These are phyloP conservation scores for Endothia cerciana DNA, from an alignment of 2,329 filamentous ascomycete genomes.

Conservation along the genomic window DNA sequence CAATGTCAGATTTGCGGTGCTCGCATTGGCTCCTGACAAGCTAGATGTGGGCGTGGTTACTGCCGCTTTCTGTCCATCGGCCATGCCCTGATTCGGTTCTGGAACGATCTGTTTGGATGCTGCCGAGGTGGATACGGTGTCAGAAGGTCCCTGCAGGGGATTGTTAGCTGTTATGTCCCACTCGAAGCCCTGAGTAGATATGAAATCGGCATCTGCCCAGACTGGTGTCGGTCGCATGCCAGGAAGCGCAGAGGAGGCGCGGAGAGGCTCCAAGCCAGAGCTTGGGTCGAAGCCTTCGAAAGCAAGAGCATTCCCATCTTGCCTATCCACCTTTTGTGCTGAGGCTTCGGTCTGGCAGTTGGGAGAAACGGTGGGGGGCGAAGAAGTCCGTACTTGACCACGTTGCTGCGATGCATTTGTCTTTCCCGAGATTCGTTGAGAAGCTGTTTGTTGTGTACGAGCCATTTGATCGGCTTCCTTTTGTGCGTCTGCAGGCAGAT, in stretches of 20 bases:
- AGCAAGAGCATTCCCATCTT: neutral
- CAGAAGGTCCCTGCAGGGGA: neutral
- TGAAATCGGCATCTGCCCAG: no score
- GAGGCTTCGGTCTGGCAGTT: neutral
- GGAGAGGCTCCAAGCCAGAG: neutral
- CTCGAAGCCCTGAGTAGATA: neutral
- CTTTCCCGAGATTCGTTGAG: neutral
- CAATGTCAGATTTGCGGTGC: neutral
- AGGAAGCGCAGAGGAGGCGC: neutral
- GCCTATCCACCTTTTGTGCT: neutral
- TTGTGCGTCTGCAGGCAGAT: conserved; percentile 64
- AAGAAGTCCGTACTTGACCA: neutral
- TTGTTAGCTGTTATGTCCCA: neutral
- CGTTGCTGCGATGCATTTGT: neutral
- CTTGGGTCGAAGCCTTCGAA: neutral
- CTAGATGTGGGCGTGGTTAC: no score
- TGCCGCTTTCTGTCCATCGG: no score
- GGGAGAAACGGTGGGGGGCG: neutral
- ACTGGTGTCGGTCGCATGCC: neutral
- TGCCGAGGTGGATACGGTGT: neutral
- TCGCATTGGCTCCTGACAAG: neutral
- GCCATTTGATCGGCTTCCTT: conserved; percentile 54
- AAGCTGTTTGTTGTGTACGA: neutral
- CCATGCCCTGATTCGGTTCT: neutral
- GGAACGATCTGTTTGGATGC: no score